These are phyloP conservation scores for Fraxinus xanthoxyloides DNA, from an alignment of 305 asterid species.

Conservation along the genomic window DNA sequence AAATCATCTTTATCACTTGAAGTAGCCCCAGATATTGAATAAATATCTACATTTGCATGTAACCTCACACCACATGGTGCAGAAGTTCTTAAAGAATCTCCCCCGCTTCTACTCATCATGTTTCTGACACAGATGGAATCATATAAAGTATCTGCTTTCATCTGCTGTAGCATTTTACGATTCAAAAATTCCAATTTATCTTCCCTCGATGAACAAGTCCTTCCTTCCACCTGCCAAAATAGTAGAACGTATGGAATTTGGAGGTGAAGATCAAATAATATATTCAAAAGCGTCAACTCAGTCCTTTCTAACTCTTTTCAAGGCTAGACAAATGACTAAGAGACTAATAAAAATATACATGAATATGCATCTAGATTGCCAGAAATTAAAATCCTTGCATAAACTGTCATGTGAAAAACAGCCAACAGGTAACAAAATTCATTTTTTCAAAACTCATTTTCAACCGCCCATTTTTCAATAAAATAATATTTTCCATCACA, in stretches of 20 bases:
- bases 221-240: slow-evolving; percentile 81
- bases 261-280: background rate
- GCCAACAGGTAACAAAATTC: background rate
- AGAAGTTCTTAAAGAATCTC: slow-evolving; percentile 71
- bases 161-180: slow-evolving; percentile 70
- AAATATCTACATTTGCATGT: slow-evolving; percentile 34
- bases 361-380: background rate
- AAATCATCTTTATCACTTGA: slow-evolving; percentile 52
- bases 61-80: slow-evolving; percentile 80
- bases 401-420: background rate
- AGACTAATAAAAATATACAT: background rate
- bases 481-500: too few relatives aligned
- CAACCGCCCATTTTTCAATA: too few relatives aligned
- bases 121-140: slow-evolving; percentile 42
- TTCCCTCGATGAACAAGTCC: slow-evolving; percentile 63
- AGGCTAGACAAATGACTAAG: slow-evolving; percentile 16
- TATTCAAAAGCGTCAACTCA: background rate
- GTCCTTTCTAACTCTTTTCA: background rate
- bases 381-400: background rate
- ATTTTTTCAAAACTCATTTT: too few relatives aligned
- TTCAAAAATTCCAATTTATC: slow-evolving; percentile 81
- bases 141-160: slow-evolving; percentile 52
- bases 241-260: background rate
- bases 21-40: slow-evolving; percentile 40
- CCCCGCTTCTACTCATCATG: slow-evolving; percentile 65